Base-by-base conservation (phyloP, 306 rosid species). In the Styphnolobium japonicum region DNA sequence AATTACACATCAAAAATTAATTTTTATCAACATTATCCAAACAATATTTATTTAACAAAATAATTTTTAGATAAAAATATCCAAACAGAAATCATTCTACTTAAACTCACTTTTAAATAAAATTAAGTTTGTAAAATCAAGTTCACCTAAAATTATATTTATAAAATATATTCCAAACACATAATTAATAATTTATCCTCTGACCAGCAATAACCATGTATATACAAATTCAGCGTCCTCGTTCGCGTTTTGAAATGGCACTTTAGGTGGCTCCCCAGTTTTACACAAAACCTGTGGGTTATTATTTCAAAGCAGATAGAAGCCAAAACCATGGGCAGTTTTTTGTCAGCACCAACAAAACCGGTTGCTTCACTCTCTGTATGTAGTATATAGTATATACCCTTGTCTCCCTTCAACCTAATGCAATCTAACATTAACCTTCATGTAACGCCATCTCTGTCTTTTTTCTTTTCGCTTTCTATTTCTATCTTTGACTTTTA, bases 241-340 rank as follows among this genome's bases (percentile, higher is more conserved):
- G 67, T 61, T 31, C 1, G 69, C 36, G 36, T 6, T n/a, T 36
- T 36, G 84, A 83, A 79, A 67, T 63, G 71, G 46, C 77, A 51
- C 33, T 66, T 9, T 19, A 64, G 14, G 83, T 46, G 22, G 29
- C 58, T 3, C 37, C 25, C 61, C 73, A 64, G 80, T 80, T 83
- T 83, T 15, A 77, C 72, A 5, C 5, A 79, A 81, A 76, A 81
- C 88, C 66, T 72, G 86, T 77, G 91, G 90, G 75, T 80, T 56
- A 6, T 40, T 60, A 27, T 52, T 85, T 75, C 69, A 84, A 82
- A 58, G 16, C 51, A 53, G 23, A 36, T 2, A 56, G 15, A 60
- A 36, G 14, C 60, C 84, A 92, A 94, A 92, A 92, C 98, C 88
- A 91, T 94, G 98, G 97, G 98, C 97, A 84, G 90, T 87, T 83